A percentile compares a stretch with the other conserved stretches of the same genome.
phyloP scores from a whole-genome alignment of 1,284 basidiomycete species.

The Ceratobasidium sp. region DNA sequence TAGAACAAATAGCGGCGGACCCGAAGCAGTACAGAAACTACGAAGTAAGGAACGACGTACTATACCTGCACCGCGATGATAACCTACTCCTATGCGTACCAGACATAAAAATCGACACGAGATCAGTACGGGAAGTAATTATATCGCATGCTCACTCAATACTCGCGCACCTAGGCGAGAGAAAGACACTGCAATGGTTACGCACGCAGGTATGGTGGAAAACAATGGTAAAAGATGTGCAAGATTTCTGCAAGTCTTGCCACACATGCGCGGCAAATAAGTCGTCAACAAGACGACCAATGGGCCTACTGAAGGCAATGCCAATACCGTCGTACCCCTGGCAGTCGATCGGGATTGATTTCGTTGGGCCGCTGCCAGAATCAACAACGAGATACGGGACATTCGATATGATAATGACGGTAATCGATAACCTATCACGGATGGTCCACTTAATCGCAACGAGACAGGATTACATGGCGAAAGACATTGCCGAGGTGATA shows the following conservation, averaged over 20 bases:
- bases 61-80: slow-evolving; percentile 15
- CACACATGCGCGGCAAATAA: slow-evolving; percentile 21
- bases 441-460: slow-evolving; percentile 45
- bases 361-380: slow-evolving; percentile 55
- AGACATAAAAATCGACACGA: slow-evolving; percentile 40
- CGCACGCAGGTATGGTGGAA: slow-evolving; percentile 47
- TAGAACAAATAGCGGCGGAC: neutral
- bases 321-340: slow-evolving; percentile 45
- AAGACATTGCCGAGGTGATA: slow-evolving; percentile 46
- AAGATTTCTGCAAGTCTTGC: slow-evolving; percentile 41
- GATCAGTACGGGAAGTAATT: slow-evolving; percentile 34
- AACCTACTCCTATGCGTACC: slow-evolving; percentile 55
- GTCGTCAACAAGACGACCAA: neutral
- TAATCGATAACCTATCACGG: slow-evolving; percentile 54
- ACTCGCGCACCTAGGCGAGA: slow-evolving; percentile 44
- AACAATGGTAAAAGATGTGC: slow-evolving; percentile 42
- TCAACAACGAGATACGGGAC: slow-evolving; percentile 50
- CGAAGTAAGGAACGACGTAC: neutral
- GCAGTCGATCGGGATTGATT: slow-evolving; percentile 54
- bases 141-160: slow-evolving; percentile 27
- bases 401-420: slow-evolving; percentile 52
- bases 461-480: slow-evolving; percentile 41
- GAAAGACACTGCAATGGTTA: slow-evolving; percentile 44
- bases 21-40: neutral
- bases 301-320: slow-evolving; percentile 46